Evolutionary conservation across 495 filamentous ascomycete genomes (phyloP), one percentile per base, ranked within the genome.

Genomic region (Aspergillus nidulans): DNA sequence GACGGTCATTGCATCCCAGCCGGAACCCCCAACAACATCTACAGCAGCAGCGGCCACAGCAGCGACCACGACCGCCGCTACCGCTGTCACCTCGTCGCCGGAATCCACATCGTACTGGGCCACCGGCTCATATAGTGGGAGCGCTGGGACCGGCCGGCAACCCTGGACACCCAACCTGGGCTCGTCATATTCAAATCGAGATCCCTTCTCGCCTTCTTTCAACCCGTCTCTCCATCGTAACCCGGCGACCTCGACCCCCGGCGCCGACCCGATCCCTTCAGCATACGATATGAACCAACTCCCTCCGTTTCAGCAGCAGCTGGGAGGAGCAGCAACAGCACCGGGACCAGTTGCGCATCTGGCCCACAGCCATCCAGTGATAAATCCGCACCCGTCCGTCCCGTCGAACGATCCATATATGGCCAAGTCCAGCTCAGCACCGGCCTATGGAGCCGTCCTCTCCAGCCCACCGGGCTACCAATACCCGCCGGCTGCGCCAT

Each of bases 351-450:
- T 25, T 38, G n/a, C 72, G 69, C 36, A 70, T 70, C 34, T 65
- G 55, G 54, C 74, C 71, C 54, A 50, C 66, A n/a, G n/a, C 2
- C 63, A 69, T 41, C 61, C 60, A 4, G 71, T 75, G 70, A 81
- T 84, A 43, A 75, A 80, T 6, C 71, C 87, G 12, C 79, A 81
- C 32, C 76, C 84, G 2, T 24, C 46, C 13, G 68, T 85, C n/a
- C 75, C 81, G 24, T 75, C 81, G 5, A 79, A 84, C 46, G 86
- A 90, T 48, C 74, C 71, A 9, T 91, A 86, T 61, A 75, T 71
- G 48, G 63, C 81, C 38, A 80, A 88, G 60, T 74, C 79, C 16
- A 81, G 81, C 19, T 79, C 84, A 25, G 83, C 81, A 3, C 78
- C 81, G 12, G 53, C 74, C 13, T 86, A 83, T 58, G 78, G 77